phyloP scores from a whole-genome alignment of 805 yeast genomes.

The Starmerella bombi region DNA sequence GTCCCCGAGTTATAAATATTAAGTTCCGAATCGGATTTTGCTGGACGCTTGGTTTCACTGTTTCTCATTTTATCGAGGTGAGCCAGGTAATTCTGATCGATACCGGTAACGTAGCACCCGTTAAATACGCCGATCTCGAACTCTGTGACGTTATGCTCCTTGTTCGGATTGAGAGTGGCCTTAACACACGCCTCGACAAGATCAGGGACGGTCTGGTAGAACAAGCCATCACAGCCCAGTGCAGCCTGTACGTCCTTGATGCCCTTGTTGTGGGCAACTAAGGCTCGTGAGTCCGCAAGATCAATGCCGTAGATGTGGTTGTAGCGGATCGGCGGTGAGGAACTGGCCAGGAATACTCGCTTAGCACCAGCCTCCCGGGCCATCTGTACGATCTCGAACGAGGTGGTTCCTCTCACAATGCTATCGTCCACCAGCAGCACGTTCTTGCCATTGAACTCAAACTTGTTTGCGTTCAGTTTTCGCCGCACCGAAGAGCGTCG shows the following conservation, averaged over 20 bases:
- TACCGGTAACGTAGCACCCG: constrained; percentile 89
- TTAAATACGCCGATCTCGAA: constrained; percentile 97
- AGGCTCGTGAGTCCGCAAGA: constrained; percentile 84
- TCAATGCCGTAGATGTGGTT: constrained; percentile 97
- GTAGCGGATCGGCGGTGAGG: constrained; percentile 94
- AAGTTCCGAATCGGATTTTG: constrained; percentile 66
- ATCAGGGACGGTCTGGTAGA: constrained; percentile 77
- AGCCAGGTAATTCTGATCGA: constrained; percentile 65
- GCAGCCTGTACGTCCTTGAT: constrained; percentile 62
- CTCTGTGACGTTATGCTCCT: constrained; percentile 33
- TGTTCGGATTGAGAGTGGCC: constrained; percentile 28
- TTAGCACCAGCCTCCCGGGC: constrained; percentile 98
- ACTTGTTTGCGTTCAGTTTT: constrained; percentile 89
- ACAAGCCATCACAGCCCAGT: constrained; percentile 82
- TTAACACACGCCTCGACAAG: constrained; percentile 60
- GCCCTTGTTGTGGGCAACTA: constrained; percentile 72
- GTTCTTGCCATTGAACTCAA: constrained; percentile 72
- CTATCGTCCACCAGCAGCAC: constrained; percentile 93
- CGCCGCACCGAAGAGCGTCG: constrained; percentile 87
- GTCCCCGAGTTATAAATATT: constrained; percentile 38
- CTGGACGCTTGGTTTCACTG: constrained; percentile 50
- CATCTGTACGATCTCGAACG: constrained; percentile 91
- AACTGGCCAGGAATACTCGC: constrained; percentile 88
- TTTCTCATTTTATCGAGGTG: constrained; percentile 78
- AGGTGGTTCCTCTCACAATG: constrained; percentile 94